Base-by-base conservation (phyloP, 129 eudicot genomes). In the Glebionis coronaria region DNA sequence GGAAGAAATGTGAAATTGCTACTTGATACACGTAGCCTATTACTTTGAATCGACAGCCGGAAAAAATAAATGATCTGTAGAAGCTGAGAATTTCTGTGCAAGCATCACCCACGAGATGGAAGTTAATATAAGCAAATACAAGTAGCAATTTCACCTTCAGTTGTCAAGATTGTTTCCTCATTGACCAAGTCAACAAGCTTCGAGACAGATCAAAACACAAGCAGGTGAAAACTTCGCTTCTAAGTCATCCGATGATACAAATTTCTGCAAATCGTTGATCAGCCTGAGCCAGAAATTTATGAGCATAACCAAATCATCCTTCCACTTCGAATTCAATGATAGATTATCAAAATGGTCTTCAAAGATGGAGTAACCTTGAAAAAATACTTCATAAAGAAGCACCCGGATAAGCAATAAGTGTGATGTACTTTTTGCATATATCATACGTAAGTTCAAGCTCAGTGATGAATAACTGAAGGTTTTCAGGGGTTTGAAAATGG, bases 101-200 rank as follows among this genome's bases (percentile, higher is more conserved):
- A 61, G 75, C 76, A 70, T 59, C 68, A 59, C 83, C 81, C 63
- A 16, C 29, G 27, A 81, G 82, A 29, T 88, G 82, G 28, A 56
- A 51, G 40, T 56, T 54, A 14, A 78, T 77, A 60, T 80, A 89
- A 42, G 78, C 72, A 50, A 79, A 71, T 63, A 87, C 51, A 42
- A 85, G 68, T 44, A 56, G 79, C 99, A 97, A 89, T 62, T n/a
- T n/a, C n/a, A n/a, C 97, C 91, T 72, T 84, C 88, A 42, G 50
- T 65, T 3, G 82, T 67, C 4, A 87, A 79, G 68, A 89, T 77
- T 54, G 66, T 69, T 13, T 72, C 92, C 31, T 68, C 79, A 25
- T 77, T 65, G 65, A 89, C 77, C 90, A 94, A 76, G 68, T 68
- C 78, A n/a, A n/a, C n/a, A n/a, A n/a, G n/a, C n/a, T n/a, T n/a